phyloP scores from a whole-genome alignment of 257 asterid genomes.

The Salvia miltiorrhiza region DNA sequence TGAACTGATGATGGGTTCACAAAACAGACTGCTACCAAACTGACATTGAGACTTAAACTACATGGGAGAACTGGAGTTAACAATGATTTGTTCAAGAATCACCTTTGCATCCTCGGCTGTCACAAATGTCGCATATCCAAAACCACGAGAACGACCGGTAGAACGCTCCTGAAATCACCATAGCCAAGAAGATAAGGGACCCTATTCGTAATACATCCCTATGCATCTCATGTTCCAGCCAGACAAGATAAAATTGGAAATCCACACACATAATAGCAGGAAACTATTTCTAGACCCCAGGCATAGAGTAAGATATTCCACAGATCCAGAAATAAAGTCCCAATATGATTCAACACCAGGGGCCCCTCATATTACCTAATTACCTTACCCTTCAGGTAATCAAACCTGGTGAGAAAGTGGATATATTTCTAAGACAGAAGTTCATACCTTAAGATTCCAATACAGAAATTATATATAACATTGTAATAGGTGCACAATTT shows the following conservation, averaged over 20 bases:
- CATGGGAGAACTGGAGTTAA: neutral
- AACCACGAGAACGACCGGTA: conserved; percentile 97
- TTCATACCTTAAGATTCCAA: neutral
- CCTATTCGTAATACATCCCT: neutral
- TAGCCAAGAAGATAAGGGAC: conserved; percentile 13
- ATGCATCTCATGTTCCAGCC: conserved; percentile 1
- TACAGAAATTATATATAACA: neutral
- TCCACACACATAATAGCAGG: neutral
- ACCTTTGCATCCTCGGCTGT: conserved; percentile 85
- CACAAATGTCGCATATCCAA: conserved; percentile 93
- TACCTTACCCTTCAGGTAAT: neutral
- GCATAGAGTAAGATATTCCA: neutral
- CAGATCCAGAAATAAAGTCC: neutral
- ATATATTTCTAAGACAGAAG: neutral
- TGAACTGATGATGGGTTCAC: neutral
- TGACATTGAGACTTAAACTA: conserved; percentile 12
- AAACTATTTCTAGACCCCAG: neutral
- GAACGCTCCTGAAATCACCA: conserved; percentile 73
- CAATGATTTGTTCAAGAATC: conserved; percentile 16
- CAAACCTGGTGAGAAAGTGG: neutral
- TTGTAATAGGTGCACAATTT: neutral
- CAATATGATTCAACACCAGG: neutral
- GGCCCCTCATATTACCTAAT: neutral
- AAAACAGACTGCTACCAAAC: neutral
- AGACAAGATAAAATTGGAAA: conserved; percentile 7